Conservation (phyloP, 2,329 filamentous ascomycete genomes). For the Paecilomyces fulvus region DNA sequence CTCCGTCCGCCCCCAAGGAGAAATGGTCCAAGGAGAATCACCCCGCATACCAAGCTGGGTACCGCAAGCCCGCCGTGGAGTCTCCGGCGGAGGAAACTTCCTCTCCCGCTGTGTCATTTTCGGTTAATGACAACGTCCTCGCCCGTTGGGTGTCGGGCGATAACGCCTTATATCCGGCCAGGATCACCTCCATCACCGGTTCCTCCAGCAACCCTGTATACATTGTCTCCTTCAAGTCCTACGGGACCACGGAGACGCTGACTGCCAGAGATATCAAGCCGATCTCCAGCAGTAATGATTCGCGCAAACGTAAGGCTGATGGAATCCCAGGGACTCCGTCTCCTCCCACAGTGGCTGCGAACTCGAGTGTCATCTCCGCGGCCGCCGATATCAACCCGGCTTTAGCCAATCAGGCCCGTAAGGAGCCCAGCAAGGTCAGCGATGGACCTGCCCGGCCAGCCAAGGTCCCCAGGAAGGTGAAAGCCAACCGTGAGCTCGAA, state of each 20-base stretch:
- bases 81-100: conserved; percentile 45
- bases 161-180: conserved; percentile 80
- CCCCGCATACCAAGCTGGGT: conserved; percentile 61
- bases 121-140: conserved; percentile 81
- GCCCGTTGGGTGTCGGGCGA: conserved; percentile 89
- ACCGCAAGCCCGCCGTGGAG: conserved; percentile 37
- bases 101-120: conserved; percentile 53
- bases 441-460: conserved; percentile 51
- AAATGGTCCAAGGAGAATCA: conserved; percentile 78
- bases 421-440: conserved; percentile 55
- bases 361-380: conserved; percentile 54
- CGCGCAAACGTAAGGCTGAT: conserved; percentile 80
- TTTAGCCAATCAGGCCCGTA: conserved; percentile 54
- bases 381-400: conserved; percentile 59
- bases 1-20: conserved; percentile 50
- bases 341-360: conserved; percentile 31
- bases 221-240: conserved; percentile 89
- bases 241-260: conserved; percentile 70
- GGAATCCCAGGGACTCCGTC: conserved; percentile 51
- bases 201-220: conserved; percentile 88
- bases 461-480: conserved; percentile 68
- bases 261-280: conserved; percentile 77
- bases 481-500: conserved; percentile 87
- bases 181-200: conserved; percentile 88
- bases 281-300: conserved; percentile 51